Percentiles rank a stretch among this genome's conserved stretches.
phyloP scores from a whole-genome alignment of 106 monocot species.

The Amphibolis antarctica region DNA sequence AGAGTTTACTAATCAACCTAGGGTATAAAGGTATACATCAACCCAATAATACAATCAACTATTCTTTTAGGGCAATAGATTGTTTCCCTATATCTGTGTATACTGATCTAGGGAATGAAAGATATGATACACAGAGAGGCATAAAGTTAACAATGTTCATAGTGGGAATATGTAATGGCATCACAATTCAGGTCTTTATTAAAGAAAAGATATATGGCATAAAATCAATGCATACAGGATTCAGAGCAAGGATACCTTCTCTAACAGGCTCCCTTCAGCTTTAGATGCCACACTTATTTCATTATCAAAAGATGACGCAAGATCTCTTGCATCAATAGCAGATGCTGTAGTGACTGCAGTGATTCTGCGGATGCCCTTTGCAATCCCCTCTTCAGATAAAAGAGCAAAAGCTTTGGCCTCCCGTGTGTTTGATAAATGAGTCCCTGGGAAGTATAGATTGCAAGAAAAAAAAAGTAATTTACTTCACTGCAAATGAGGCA shows the following conservation, averaged over 20 bases:
- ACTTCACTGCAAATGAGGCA: background rate
- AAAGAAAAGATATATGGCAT: too few species aligned
- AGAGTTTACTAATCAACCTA: too few species aligned
- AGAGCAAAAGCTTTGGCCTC: conserved; percentile 96
- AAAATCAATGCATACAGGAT: background rate
- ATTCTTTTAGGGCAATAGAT: too few species aligned
- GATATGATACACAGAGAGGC: too few species aligned
- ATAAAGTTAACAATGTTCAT: too few species aligned
- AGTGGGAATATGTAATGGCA: too few species aligned
- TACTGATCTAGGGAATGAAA: too few species aligned
- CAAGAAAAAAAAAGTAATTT: background rate
- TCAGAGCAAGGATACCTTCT: conserved; percentile 63
- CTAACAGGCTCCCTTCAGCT: conserved; percentile 42
- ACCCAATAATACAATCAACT: too few species aligned
- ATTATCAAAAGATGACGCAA: conserved; percentile 53
- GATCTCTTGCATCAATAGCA: conserved; percentile 54
- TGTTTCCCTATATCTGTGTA: too few species aligned
- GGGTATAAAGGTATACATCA: too few species aligned
- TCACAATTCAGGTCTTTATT: too few species aligned
- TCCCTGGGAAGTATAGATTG: conserved; percentile 31
- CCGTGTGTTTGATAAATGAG: conserved; percentile 87
- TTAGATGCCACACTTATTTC: conserved; percentile 50
- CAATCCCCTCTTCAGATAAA: conserved; percentile 95
- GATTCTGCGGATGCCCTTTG: conserved; percentile 85
- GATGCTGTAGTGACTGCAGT: conserved; percentile 81